A percentile compares a stretch with the other conserved stretches of the same genome.
Evolutionary conservation across 495 filamentous ascomycete genomes (phyloP).

Genomic region (Aspergillus incahuasiensis): DNA sequence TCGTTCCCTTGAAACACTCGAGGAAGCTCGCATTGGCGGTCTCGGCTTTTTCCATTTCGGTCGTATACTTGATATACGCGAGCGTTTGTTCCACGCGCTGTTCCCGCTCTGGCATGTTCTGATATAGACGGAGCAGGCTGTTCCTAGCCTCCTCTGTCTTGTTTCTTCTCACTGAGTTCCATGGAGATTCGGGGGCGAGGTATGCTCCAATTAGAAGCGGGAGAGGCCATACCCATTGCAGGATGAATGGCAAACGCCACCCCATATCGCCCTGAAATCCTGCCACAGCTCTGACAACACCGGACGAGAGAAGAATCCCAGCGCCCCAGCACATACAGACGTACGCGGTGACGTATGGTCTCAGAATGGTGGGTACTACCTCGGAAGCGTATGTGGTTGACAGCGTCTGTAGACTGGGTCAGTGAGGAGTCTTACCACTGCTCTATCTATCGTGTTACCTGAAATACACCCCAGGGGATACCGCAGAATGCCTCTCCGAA

Average conservation of each 20-base stretch:
- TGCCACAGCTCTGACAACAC: slow-evolving; percentile 37
- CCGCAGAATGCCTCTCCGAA: slow-evolving; percentile 20
- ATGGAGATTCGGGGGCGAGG: slow-evolving; percentile 45
- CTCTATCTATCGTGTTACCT: slow-evolving; percentile 13
- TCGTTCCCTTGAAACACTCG: slow-evolving; percentile 37
- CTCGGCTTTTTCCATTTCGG: slow-evolving; percentile 30
- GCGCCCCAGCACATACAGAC: slow-evolving; percentile 44
- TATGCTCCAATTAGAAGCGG: slow-evolving; percentile 35
- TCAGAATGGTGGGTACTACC: slow-evolving; percentile 37
- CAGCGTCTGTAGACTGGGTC: slow-evolving; percentile 23
- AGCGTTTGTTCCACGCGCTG: slow-evolving; percentile 50
- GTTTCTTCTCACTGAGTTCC: slow-evolving; percentile 36
- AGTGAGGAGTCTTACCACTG: not conserved
- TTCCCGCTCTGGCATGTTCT: slow-evolving; percentile 24
- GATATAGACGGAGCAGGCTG: slow-evolving; percentile 30
- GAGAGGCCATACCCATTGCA: slow-evolving; percentile 54
- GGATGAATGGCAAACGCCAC: slow-evolving; percentile 50
- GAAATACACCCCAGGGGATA: slow-evolving; percentile 39
- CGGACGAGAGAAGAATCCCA: slow-evolving; percentile 48
- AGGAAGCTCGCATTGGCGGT: slow-evolving; percentile 25
- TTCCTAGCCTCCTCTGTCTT: slow-evolving; percentile 45
- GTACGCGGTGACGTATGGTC: slow-evolving; percentile 42
- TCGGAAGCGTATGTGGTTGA: slow-evolving; percentile 50
- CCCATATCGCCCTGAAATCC: slow-evolving; percentile 34
- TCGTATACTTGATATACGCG: slow-evolving; percentile 34